A percentile compares a stretch with the other conserved stretches of the same genome.
Evolutionary conservation across 2,329 filamentous ascomycete species (phyloP).

Genomic region (Aureobasidium sp.): DNA sequence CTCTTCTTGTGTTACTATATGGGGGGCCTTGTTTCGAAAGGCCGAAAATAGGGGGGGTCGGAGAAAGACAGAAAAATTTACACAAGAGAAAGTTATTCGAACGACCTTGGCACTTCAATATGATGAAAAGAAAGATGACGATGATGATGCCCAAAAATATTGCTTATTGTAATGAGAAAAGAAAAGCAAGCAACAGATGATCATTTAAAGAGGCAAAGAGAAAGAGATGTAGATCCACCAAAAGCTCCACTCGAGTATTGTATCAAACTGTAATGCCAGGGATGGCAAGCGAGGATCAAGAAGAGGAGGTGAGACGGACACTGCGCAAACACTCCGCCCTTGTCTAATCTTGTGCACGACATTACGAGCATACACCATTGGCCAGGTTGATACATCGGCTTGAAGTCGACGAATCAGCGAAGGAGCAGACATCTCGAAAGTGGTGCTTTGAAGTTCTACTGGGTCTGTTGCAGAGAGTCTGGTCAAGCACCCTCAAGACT

Average conservation of each 20-base stretch:
- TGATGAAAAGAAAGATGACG: background rate
- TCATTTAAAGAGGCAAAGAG: background rate
- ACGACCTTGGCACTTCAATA: background rate
- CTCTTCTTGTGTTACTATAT: background rate
- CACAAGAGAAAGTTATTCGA: constrained; percentile 3
- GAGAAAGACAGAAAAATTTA: constrained; percentile 12
- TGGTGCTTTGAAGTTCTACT: background rate
- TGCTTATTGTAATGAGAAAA: background rate
- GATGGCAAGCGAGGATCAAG: background rate
- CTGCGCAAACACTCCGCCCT: background rate
- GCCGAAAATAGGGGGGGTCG: background rate
- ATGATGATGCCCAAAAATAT: background rate
- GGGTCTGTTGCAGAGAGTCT: too few relatives aligned
- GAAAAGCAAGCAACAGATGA: background rate
- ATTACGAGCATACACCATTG: background rate
- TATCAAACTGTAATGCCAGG: background rate
- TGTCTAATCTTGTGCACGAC: background rate
- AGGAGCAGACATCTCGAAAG: background rate
- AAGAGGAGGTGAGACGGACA: background rate
- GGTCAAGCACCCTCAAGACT: background rate
- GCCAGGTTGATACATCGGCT: background rate
- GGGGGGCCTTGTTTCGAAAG: background rate
- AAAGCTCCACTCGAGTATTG: background rate
- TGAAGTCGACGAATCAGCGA: background rate
- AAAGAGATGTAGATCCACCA: background rate